These are phyloP conservation scores for Boletus semigastroideus DNA, from an alignment of 1,284 basidiomycete genomes.

Conservation along the genomic window DNA sequence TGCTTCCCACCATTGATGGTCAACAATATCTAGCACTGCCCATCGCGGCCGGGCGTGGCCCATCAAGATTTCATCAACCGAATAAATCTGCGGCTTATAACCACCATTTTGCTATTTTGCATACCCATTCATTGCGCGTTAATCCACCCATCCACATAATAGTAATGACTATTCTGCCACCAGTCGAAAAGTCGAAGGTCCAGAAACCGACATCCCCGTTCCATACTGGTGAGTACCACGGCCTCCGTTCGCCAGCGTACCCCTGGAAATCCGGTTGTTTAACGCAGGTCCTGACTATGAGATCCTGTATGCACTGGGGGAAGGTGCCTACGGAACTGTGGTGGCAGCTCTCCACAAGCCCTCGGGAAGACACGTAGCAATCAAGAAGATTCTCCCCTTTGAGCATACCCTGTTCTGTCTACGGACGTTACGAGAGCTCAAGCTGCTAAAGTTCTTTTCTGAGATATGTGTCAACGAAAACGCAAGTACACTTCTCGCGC, in stretches of 20 bases:
- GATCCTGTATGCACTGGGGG: conserved; percentile 70
- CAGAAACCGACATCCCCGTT: conserved; percentile 60
- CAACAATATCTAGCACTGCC: conserved; percentile 9
- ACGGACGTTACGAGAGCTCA: conserved; percentile 76
- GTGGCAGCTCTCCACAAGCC: conserved; percentile 67
- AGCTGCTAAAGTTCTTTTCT: conserved; percentile 82
- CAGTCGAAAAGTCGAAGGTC: conserved; percentile 18
- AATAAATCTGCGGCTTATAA: conserved; percentile 5
- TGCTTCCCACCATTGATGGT: conserved; percentile 2
- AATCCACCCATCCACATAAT: neutral
- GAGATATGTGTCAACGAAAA: conserved; percentile 81
- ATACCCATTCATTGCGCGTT: neutral
- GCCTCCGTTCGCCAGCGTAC: neutral
- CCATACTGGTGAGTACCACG: conserved; percentile 51
- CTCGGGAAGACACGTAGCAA: conserved; percentile 66
- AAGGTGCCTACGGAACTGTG: conserved; percentile 78
- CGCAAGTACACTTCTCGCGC: conserved; percentile 37
- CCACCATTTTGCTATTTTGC: no score
- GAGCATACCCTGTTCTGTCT: conserved; percentile 81
- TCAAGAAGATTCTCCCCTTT: conserved; percentile 84
- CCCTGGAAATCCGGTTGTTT: conserved; percentile 10
- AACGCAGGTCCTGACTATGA: conserved; percentile 67
- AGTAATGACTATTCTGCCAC: conserved; percentile 12
- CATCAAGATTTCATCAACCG: conserved; percentile 16
- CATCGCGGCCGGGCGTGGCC: neutral